These are phyloP conservation scores for Ophiostoma piceae DNA, from an alignment of 2,329 filamentous ascomycete species.

Conservation along the genomic window DNA sequence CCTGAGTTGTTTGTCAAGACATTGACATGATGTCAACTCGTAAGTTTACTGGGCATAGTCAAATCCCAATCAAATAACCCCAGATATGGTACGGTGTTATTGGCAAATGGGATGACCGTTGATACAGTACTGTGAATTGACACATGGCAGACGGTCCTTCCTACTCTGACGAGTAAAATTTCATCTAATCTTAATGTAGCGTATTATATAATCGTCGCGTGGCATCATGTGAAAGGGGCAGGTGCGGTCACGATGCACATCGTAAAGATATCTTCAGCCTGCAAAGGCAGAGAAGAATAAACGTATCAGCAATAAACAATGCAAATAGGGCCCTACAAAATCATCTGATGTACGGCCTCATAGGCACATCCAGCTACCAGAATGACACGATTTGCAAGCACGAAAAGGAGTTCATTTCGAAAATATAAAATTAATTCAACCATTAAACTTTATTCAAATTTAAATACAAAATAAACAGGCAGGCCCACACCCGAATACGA, in stretches of 20 bases:
- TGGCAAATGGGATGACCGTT: background rate
- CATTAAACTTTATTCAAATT: background rate
- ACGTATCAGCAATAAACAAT: background rate
- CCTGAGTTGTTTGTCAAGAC: too few species aligned
- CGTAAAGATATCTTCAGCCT: too few species aligned
- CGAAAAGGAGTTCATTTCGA: slow-evolving; percentile 13
- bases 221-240: background rate
- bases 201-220: background rate
- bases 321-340: background rate
- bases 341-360: background rate
- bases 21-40: too few species aligned
- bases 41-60: too few species aligned
- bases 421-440: background rate
- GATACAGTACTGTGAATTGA: background rate
- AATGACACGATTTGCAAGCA: slow-evolving; percentile 19
- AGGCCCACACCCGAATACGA: background rate
- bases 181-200: background rate
- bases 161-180: background rate
- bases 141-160: background rate
- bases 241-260: background rate
- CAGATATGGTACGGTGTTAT: background rate
- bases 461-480: background rate
- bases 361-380: slow-evolving; percentile 8
- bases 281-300: background rate
- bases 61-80: background rate